These are phyloP conservation scores for Xylaria sp. DNA, from an alignment of 2,329 filamentous ascomycete species.

Conservation along the genomic window DNA sequence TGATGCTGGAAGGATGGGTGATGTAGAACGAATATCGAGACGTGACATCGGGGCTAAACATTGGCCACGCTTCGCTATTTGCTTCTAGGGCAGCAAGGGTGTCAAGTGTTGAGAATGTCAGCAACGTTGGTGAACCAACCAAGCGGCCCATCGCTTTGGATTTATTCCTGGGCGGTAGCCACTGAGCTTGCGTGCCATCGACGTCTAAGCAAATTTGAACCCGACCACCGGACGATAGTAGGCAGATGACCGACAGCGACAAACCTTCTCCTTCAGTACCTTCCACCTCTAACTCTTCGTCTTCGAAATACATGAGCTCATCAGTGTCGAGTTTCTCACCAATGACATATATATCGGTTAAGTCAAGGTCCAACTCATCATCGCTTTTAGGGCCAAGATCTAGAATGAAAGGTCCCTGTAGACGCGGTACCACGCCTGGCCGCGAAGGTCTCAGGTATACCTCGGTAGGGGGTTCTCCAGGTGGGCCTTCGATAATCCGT, in stretches of 20 bases:
- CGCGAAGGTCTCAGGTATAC: slow-evolving; percentile 67
- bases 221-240: slow-evolving; percentile 70
- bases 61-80: slow-evolving; percentile 68
- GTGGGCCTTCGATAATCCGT: slow-evolving; percentile 60
- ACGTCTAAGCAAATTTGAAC: slow-evolving; percentile 71
- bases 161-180: slow-evolving; percentile 69
- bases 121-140: slow-evolving; percentile 59
- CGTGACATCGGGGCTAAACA: slow-evolving; percentile 69
- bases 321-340: slow-evolving; percentile 70
- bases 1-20: slow-evolving; percentile 70
- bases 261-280: slow-evolving; percentile 68
- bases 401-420: slow-evolving; percentile 72
- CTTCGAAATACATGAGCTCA: slow-evolving; percentile 72
- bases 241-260: slow-evolving; percentile 68
- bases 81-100: slow-evolving; percentile 66
- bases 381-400: slow-evolving; percentile 64
- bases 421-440: slow-evolving; percentile 67
- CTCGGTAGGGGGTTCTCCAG: slow-evolving; percentile 63
- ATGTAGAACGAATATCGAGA: slow-evolving; percentile 73
- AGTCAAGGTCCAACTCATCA: slow-evolving; percentile 65
- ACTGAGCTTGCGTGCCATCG: slow-evolving; percentile 72
- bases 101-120: slow-evolving; percentile 72
- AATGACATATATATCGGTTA: slow-evolving; percentile 72
- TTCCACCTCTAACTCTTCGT: slow-evolving; percentile 69
- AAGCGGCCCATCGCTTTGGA: slow-evolving; percentile 56